Percentiles rank a stretch among this genome's conserved stretches.
Evolutionary conservation across 495 filamentous ascomycete genomes (phyloP).

Genomic region (Daldinia decipiens): DNA sequence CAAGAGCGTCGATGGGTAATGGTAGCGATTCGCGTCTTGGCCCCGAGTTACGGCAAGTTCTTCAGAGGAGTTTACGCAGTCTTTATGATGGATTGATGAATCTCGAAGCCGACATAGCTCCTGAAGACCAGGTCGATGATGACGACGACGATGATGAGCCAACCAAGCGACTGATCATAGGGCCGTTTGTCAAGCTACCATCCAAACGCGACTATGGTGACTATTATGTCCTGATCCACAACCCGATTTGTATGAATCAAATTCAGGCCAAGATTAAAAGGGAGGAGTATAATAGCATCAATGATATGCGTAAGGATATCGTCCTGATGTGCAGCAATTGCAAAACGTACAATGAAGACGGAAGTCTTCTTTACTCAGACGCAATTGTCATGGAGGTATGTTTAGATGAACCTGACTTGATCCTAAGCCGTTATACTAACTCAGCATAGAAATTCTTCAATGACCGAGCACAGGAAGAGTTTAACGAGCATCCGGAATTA

Average conservation of each 20-base stretch:
- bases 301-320: conserved; percentile 83
- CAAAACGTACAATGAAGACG: conserved; percentile 94
- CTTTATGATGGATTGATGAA: conserved; percentile 83
- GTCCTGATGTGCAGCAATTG: conserved; percentile 88
- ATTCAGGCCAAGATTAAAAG: conserved; percentile 94
- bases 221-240: conserved; percentile 91
- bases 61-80: conserved; percentile 78
- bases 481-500: conserved; percentile 76
- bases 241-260: conserved; percentile 92
- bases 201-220: conserved; percentile 88
- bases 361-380: conserved; percentile 88
- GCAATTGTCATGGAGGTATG: conserved; percentile 92
- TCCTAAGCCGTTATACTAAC: conserved; percentile 27
- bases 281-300: conserved; percentile 84
- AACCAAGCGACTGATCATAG: conserved; percentile 80
- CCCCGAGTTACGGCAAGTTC: conserved; percentile 64
- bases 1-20: conserved; percentile 62
- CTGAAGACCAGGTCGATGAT: conserved; percentile 63
- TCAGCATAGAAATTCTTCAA: conserved; percentile 69
- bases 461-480: conserved; percentile 72
- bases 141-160: conserved; percentile 61
- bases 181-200: conserved; percentile 91
- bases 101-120: conserved; percentile 71
- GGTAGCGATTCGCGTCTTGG: conserved; percentile 47
- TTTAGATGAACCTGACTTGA: conserved; percentile 26